These are phyloP conservation scores for Lachnellula arida DNA, from an alignment of 2,329 filamentous ascomycete species.

Conservation along the genomic window DNA sequence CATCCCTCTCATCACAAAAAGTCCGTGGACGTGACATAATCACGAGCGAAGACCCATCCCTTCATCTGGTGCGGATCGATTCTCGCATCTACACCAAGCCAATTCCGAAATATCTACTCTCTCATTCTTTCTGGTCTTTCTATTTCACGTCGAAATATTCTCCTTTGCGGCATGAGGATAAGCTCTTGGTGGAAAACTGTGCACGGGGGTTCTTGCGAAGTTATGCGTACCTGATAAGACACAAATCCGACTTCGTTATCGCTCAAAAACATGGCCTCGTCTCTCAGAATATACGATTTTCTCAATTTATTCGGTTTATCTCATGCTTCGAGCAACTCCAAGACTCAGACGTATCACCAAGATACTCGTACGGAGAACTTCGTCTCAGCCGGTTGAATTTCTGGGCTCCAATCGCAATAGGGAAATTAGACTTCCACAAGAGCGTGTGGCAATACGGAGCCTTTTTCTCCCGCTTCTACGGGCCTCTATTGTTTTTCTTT, in stretches of 20 bases:
- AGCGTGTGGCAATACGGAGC: slow-evolving; percentile 22
- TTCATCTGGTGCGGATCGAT: slow-evolving; percentile 31
- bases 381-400: slow-evolving; percentile 18
- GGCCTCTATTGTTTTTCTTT: slow-evolving; percentile 24
- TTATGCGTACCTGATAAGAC: slow-evolving; percentile 19
- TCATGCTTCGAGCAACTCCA: slow-evolving; percentile 9
- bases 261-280: slow-evolving; percentile 13
- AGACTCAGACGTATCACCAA: slow-evolving; percentile 8
- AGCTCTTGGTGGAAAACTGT: background rate
- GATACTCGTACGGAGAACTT: slow-evolving; percentile 7
- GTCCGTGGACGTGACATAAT: slow-evolving; percentile 27
- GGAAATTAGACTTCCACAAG: slow-evolving; percentile 22
- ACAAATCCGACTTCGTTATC: slow-evolving; percentile 20
- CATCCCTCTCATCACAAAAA: slow-evolving; percentile 28
- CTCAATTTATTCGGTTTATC: slow-evolving; percentile 12
- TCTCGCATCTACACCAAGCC: slow-evolving; percentile 30
- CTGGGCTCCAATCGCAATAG: slow-evolving; percentile 22
- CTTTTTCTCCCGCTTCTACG: slow-evolving; percentile 26
- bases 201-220: slow-evolving; percentile 22
- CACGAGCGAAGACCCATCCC: slow-evolving; percentile 29
- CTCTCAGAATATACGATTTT: slow-evolving; percentile 9
- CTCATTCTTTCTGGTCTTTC: slow-evolving; percentile 23
- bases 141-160: background rate
- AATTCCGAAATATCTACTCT: slow-evolving; percentile 26
- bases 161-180: background rate